Percentiles rank a stretch among this genome's conserved stretches.
Conservation (phyloP, 1,139 yeast species). For the Suhomyces taliae region DNA sequence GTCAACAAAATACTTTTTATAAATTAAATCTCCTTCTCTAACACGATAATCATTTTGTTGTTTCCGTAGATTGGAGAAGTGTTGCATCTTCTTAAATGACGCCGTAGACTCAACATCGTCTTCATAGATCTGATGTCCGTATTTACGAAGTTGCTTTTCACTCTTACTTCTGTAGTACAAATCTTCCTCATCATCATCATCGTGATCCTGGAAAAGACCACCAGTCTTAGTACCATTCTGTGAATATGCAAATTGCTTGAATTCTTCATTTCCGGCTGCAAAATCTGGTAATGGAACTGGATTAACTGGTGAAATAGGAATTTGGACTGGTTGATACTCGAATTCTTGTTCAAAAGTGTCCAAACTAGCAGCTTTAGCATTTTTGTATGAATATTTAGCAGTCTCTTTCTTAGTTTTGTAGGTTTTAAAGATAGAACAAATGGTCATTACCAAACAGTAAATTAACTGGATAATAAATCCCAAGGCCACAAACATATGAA, state of each 20-base stretch:
- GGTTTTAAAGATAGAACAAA: conserved; percentile 23
- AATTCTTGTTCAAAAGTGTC: conserved; percentile 32
- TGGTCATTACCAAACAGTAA: conserved; percentile 31
- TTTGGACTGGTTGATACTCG: conserved; percentile 33
- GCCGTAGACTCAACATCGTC: conserved; percentile 5
- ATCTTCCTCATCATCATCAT: conserved; percentile 13
- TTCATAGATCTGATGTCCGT: conserved; percentile 1
- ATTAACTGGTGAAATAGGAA: conserved; percentile 1
- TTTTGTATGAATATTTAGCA: conserved; percentile 5
- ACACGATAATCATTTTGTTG: conserved; percentile 42
- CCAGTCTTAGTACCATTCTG: not conserved
- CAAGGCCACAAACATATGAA: conserved; percentile 40
- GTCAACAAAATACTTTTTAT: conserved; percentile 39
- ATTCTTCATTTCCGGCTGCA: conserved; percentile 1
- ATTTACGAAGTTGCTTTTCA: conserved; percentile 6
- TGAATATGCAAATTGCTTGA: conserved; percentile 3
- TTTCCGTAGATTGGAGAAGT: conserved; percentile 15
- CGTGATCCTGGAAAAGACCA: conserved; percentile 1
- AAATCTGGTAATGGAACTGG: conserved; percentile 1
- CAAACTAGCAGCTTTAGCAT: conserved; percentile 13
- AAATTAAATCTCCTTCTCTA: conserved; percentile 51
- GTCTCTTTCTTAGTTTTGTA: conserved; percentile 9
- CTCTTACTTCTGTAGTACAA: conserved; percentile 14
- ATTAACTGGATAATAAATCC: conserved; percentile 36
- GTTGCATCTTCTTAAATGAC: conserved; percentile 13